Percentiles rank a stretch among this genome's conserved stretches.
Evolutionary conservation across 345 rosid species (phyloP).

Genomic region (Nephelium lappaceum): DNA sequence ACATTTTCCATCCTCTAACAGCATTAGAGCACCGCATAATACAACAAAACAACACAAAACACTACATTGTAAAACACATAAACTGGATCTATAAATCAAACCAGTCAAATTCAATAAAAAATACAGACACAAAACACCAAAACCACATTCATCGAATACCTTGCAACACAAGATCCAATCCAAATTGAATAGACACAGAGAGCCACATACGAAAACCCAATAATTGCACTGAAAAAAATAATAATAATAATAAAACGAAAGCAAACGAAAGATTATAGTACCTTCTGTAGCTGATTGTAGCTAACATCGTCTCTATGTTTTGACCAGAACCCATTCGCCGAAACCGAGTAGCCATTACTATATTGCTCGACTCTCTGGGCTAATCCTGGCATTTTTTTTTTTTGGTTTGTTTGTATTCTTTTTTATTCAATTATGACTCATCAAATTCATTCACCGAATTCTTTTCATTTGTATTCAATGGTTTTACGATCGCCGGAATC

Average conservation of each 20-base stretch:
- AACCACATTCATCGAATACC: slow-evolving; percentile 8
- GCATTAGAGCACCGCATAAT: neutral
- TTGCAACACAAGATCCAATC: slow-evolving; percentile 47
- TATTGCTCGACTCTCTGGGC: slow-evolving; percentile 67
- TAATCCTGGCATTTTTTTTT: slow-evolving; percentile 75
- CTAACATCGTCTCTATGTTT: slow-evolving; percentile 64
- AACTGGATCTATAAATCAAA: slow-evolving; percentile 28
- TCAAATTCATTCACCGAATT: slow-evolving; percentile 29
- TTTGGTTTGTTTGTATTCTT: neutral
- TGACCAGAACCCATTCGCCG: slow-evolving; percentile 74
- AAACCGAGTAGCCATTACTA: slow-evolving; percentile 39
- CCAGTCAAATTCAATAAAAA: slow-evolving; percentile 18
- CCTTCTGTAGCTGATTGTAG: slow-evolving; percentile 87
- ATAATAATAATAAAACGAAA: neutral
- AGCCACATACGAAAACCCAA: slow-evolving; percentile 21
- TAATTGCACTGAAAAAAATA: slow-evolving; percentile 13
- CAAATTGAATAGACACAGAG: slow-evolving; percentile 12
- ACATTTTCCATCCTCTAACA: neutral
- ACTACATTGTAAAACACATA: neutral
- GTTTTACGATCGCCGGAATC: slow-evolving; percentile 4
- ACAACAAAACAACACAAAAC: neutral
- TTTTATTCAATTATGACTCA: slow-evolving; percentile 24
- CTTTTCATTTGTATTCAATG: slow-evolving; percentile 1
- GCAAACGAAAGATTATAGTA: slow-evolving; percentile 26
- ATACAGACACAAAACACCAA: neutral